A percentile compares a stretch with the other conserved stretches of the same genome.
Evolutionary conservation across 208 protist species (phyloP).

Genomic region (Trichomonas vaginalis): DNA sequence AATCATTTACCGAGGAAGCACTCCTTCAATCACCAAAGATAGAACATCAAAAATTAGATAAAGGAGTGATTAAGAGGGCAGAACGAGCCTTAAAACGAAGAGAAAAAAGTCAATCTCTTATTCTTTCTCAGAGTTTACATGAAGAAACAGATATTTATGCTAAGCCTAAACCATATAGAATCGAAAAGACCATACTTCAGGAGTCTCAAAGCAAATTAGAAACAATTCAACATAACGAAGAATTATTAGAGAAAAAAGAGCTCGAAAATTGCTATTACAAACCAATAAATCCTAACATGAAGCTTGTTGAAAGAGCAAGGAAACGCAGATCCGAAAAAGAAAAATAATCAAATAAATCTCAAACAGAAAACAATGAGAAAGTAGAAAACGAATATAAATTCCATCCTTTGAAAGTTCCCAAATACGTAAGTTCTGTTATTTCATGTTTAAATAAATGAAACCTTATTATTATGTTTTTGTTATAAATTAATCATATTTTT

Average conservation of each 20-base stretch:
- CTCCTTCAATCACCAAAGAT: not conserved
- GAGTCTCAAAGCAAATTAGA: not conserved
- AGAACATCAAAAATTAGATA: not conserved
- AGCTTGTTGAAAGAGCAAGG: not conserved
- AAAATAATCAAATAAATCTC: constrained; percentile 3
- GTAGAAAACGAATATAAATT: not conserved
- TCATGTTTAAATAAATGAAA: not conserved
- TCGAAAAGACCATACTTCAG: not conserved
- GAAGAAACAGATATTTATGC: not conserved
- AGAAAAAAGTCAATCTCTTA: not conserved
- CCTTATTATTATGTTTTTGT: not conserved
- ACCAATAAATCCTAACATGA: not conserved
- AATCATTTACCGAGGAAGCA: not conserved
- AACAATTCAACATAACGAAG: not conserved
- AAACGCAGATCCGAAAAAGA: not conserved
- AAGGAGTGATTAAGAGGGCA: not conserved
- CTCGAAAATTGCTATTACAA: not conserved
- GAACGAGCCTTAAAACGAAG: not conserved
- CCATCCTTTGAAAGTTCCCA: not conserved
- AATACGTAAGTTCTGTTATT: not conserved
- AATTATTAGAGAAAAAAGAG: constrained; percentile 17
- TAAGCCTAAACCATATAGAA: not conserved
- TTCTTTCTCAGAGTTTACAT: too few relatives aligned
- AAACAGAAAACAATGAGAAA: not conserved
- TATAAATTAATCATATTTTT: not conserved